phyloP scores from a whole-genome alignment of 768 basidiomycete species.

The Ramaria rubella region DNA sequence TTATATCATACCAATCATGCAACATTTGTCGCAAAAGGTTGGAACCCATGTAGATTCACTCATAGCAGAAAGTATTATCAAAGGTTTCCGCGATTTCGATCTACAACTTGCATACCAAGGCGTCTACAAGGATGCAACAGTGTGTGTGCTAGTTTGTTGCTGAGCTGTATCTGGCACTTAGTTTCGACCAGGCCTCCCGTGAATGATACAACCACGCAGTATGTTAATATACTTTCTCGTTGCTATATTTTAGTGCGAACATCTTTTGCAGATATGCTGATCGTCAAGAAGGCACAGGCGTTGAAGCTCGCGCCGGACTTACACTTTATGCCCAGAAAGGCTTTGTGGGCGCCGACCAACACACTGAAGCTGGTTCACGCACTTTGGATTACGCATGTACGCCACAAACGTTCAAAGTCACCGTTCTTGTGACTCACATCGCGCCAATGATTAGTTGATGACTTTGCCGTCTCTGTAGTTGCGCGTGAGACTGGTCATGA shows the following conservation, averaged over 20 bases:
- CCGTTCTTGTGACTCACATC: neutral
- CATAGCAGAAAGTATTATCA: slow-evolving; percentile 63
- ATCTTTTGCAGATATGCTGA: slow-evolving; percentile 50
- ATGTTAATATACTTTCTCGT: slow-evolving; percentile 17
- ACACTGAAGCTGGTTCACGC: slow-evolving; percentile 72
- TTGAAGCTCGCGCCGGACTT: slow-evolving; percentile 76
- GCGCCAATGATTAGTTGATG: slow-evolving; percentile 49
- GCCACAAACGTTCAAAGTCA: slow-evolving; percentile 15
- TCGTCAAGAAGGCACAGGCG: slow-evolving; percentile 68
- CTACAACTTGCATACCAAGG: slow-evolving; percentile 62
- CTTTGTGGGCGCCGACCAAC: slow-evolving; percentile 74
- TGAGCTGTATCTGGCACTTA: neutral
- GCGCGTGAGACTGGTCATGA: slow-evolving; percentile 48
- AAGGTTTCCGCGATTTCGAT: slow-evolving; percentile 61
- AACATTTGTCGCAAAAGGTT: slow-evolving; percentile 38
- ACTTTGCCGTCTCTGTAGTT: slow-evolving; percentile 64
- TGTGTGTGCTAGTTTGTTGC: slow-evolving; percentile 25
- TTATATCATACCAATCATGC: neutral
- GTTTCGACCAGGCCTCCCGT: slow-evolving; percentile 34
- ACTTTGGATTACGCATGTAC: slow-evolving; percentile 75
- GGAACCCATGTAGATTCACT: slow-evolving; percentile 77
- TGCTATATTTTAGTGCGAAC: neutral
- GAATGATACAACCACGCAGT: slow-evolving; percentile 48
- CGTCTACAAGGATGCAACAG: slow-evolving; percentile 65
- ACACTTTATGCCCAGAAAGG: slow-evolving; percentile 58